Conservation (phyloP, 23 red algal genomes). For the Gracilaria domingensis region DNA sequence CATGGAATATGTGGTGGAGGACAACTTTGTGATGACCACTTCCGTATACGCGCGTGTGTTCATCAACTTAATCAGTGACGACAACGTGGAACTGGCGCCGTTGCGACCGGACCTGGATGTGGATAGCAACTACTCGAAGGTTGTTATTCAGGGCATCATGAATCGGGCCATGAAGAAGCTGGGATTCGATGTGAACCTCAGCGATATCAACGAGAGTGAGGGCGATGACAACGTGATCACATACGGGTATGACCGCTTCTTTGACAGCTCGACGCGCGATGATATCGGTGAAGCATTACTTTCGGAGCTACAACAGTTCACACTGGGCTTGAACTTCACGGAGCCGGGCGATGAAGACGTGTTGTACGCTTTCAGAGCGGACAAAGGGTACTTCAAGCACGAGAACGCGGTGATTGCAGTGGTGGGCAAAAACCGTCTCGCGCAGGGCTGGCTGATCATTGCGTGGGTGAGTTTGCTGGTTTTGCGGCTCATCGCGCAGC, state of each 20-base stretch:
- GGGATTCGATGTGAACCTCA: background rate
- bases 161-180: background rate
- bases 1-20: background rate
- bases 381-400: background rate
- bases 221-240: background rate
- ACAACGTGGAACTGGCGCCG: background rate
- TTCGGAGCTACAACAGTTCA: background rate
- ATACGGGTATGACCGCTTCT: background rate
- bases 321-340: background rate
- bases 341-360: background rate
- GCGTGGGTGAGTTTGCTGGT: background rate
- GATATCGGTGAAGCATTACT: background rate
- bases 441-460: slow-evolving; percentile 10
- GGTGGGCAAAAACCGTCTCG: background rate
- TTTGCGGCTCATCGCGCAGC: background rate
- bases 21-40: background rate
- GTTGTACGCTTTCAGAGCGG: background rate
- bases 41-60: background rate
- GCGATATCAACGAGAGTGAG: background rate
- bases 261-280: background rate
- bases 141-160: background rate
- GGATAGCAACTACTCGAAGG: background rate
- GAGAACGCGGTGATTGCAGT: slow-evolving; percentile 6
- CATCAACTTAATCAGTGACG: background rate
- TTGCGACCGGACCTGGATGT: background rate